Conservation (phyloP, 2,329 filamentous ascomycete species). For the Trichoderma breve region DNA sequence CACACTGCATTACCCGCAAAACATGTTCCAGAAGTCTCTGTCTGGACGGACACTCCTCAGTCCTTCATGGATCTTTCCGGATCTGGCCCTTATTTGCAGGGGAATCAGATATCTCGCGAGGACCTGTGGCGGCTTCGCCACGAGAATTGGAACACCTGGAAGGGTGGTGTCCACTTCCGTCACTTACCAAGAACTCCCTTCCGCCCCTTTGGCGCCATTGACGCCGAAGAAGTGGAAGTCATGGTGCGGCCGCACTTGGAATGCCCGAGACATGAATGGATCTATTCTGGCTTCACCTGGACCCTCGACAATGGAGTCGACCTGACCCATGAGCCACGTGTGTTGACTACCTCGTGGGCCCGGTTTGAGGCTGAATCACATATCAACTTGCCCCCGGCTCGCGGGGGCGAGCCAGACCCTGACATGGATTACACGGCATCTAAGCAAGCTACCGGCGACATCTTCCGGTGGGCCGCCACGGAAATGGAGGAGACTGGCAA, state of each 20-base stretch:
- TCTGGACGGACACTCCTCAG: conserved; percentile 12
- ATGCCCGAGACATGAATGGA: conserved; percentile 5
- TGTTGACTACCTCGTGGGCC: neutral
- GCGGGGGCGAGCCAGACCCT: neutral
- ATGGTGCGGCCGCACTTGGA: neutral
- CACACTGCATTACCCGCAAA: neutral
- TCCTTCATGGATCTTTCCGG: conserved; percentile 17
- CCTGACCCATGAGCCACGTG: neutral
- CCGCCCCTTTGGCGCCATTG: conserved; percentile 1
- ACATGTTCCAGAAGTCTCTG: conserved; percentile 7
- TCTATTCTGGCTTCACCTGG: conserved; percentile 3
- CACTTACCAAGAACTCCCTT: neutral
- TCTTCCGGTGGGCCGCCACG: conserved; percentile 6
- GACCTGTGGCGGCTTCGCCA: conserved; percentile 19
- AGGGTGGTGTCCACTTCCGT: neutral
- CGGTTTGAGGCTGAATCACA: neutral
- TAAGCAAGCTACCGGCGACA: conserved; percentile 4
- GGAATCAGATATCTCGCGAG: neutral
- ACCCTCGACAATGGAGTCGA: neutral
- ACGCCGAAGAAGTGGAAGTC: neutral
- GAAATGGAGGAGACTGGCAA: conserved; percentile 2
- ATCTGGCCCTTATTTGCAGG: conserved; percentile 9
- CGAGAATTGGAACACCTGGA: neutral
- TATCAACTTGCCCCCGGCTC: neutral
- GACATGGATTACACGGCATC: neutral